Percentiles rank a stretch among this genome's conserved stretches.
phyloP scores from a whole-genome alignment of 805 yeast genomes.

The Saccharomycopsis vini region DNA sequence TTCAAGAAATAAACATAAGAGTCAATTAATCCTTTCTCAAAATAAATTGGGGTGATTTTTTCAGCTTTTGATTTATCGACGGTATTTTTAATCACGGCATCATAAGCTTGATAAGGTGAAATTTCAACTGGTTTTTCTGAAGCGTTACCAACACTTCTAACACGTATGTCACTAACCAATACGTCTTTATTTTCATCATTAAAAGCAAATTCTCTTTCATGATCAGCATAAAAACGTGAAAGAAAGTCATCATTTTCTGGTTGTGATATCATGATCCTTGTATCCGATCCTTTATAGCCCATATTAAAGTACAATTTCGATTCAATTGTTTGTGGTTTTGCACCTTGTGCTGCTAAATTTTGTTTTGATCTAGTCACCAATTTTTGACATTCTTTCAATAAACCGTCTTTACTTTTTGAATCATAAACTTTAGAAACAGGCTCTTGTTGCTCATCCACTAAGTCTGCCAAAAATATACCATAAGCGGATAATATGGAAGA shows the following conservation, averaged over 20 bases:
- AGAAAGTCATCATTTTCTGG: conserved; percentile 15
- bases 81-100: conserved; percentile 20
- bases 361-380: conserved; percentile 36
- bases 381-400: conserved; percentile 38
- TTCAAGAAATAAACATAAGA: conserved; percentile 51
- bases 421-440: conserved; percentile 48
- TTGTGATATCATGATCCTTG: conserved; percentile 62
- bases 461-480: conserved; percentile 82
- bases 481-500: conserved; percentile 81
- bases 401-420: conserved; percentile 23
- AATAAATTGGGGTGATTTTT: conserved; percentile 26
- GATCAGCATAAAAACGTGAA: conserved; percentile 40
- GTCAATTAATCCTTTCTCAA: conserved; percentile 47
- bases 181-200: conserved; percentile 31
- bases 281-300: conserved; percentile 82
- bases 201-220: conserved; percentile 69
- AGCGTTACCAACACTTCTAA: conserved; percentile 27
- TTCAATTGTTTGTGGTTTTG: background rate
- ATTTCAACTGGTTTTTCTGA: conserved; percentile 18
- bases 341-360: conserved; percentile 25
- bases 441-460: conserved; percentile 66
- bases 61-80: conserved; percentile 22
- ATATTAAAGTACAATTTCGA: conserved; percentile 64
- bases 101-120: conserved; percentile 23
- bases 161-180: conserved; percentile 29